Evolutionary conservation across 2,329 filamentous ascomycete species (phyloP), one percentile per base, ranked within the genome.

Genomic region (Trichothecium roseum): DNA sequence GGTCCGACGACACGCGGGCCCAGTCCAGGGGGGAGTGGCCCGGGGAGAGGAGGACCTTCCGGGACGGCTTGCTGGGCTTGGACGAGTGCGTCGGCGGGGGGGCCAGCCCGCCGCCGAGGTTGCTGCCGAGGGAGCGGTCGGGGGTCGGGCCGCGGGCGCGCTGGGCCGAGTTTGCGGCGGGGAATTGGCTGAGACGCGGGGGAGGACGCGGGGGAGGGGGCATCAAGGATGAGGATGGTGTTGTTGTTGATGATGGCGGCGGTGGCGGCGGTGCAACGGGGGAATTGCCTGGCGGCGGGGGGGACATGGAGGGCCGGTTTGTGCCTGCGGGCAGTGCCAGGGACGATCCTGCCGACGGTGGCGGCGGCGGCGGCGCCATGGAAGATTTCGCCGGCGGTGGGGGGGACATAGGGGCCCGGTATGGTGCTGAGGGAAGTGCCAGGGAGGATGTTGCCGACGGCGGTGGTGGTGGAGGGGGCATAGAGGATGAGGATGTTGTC

Each of bases 11-110:
- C 1, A 94, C 72, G 5, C 81, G 78, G 10, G 91, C 91, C 91
- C 91, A 98, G 70, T 98, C 91, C 10, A 98, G 77, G 0, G 91
- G 89, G 3, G 86, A 94, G 64, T 89, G 88, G 22, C 91, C 89
- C 0, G 91, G 91, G n/a, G 78, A 73, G 4, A 98, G 74, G 8
- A 81, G 68, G 4, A 95, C 84, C 51, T 89, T 84, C 56, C 72
- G 74, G 9, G 68, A 72, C 4, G 72, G 69, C 50, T 75, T 77
- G 17, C 59, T 42, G 2, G 74, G 72, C 39, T 65, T 68, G 29
- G 61, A 53, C 22, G 56, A 61, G 50, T 69, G 70, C 12, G 71
- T 68, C 0, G 74, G 70, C 0, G 75, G 74, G 0, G 69, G 74
- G 1, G 68, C 65, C 32, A 78, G 66, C 61, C 69, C 18, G 30